A percentile compares a stretch with the other conserved stretches of the same genome.
phyloP scores from a whole-genome alignment of 2,329 filamentous ascomycete species.

The Alternaria gaisen region DNA sequence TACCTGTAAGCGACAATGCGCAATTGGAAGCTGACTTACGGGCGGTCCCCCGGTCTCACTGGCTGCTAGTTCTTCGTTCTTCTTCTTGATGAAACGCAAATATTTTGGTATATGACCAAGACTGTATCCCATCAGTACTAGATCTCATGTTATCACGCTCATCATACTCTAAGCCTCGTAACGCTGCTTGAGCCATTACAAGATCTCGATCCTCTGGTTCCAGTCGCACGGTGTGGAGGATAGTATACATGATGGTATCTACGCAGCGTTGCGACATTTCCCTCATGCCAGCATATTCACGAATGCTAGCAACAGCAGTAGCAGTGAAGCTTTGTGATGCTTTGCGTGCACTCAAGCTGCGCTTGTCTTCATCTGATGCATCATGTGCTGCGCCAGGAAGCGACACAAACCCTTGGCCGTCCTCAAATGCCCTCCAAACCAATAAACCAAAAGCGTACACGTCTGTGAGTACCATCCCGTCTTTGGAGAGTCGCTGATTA shows the following conservation, averaged over 20 bases:
- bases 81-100: not conserved
- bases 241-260: not conserved
- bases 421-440: constrained; percentile 12
- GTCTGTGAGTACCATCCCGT: constrained; percentile 19
- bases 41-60: not conserved
- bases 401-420: constrained; percentile 13
- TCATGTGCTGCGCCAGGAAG: not conserved
- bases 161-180: not conserved
- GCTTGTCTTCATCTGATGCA: constrained; percentile 6
- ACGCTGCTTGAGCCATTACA: not conserved
- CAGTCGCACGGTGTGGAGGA: not conserved
- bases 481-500: not conserved
- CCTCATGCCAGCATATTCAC: not conserved
- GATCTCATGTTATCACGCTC: not conserved
- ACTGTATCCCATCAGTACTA: not conserved
- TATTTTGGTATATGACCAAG: not conserved
- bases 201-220: not conserved
- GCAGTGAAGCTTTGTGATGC: not conserved
- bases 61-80: not conserved
- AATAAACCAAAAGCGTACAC: constrained; percentile 20
- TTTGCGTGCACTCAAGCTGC: not conserved
- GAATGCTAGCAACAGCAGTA: not conserved
- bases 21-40: not conserved
- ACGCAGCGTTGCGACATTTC: not conserved
- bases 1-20: not conserved